Evolutionary conservation across 208 protist species (phyloP).

Genomic region (Polymyxa betae): DNA sequence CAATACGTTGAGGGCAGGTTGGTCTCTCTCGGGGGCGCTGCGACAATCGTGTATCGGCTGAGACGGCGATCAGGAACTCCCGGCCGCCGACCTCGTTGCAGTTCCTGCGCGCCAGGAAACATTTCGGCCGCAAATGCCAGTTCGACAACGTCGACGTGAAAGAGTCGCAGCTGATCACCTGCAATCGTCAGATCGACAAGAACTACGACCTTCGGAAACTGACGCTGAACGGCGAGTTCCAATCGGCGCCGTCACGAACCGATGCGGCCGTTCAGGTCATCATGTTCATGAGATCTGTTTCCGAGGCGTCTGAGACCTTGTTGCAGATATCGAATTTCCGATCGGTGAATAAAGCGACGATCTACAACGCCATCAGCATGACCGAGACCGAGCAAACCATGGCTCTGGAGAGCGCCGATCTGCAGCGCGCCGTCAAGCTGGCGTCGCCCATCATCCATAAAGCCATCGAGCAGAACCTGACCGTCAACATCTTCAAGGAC

Average conservation of each 20-base stretch:
- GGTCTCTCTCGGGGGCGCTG: not conserved
- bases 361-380: not conserved
- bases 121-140: constrained; percentile 31
- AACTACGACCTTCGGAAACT: constrained; percentile 16
- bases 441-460: not conserved
- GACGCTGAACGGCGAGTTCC: not conserved
- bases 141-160: constrained; percentile 54
- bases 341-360: not conserved
- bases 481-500: constrained; percentile 32
- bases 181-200: constrained; percentile 53
- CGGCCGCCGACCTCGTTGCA: constrained; percentile 15
- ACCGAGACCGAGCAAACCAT: not conserved
- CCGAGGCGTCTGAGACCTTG: not conserved
- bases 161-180: constrained; percentile 38
- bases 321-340: constrained; percentile 7
- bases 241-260: not conserved
- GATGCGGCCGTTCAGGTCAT: constrained; percentile 29
- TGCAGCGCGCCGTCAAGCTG: not conserved
- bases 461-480: constrained; percentile 47
- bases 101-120: constrained; percentile 3
- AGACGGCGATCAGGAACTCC: not conserved
- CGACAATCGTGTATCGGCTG: not conserved
- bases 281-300: not conserved
- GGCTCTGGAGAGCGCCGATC: constrained; percentile 25
- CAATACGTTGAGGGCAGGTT: constrained; percentile 25